These are phyloP conservation scores for Cyclotella cryptica DNA, from an alignment of 108 stramenopile genomes.

Conservation along the genomic window DNA sequence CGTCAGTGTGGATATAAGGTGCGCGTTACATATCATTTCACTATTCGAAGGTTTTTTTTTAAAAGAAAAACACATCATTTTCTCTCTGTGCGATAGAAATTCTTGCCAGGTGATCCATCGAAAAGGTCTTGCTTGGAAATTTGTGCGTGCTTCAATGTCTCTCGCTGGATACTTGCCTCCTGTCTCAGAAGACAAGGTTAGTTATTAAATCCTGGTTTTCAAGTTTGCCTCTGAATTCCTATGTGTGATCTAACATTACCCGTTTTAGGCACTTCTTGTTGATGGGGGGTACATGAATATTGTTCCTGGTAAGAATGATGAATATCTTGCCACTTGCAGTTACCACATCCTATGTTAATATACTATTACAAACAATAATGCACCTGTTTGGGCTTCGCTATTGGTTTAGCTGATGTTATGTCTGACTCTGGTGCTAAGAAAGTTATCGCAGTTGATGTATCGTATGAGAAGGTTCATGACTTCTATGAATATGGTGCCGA, in stretches of 20 bases:
- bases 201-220: too few species aligned
- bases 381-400: background rate
- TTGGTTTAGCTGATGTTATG: constrained; percentile 60
- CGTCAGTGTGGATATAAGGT: constrained; percentile 58
- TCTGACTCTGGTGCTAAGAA: constrained; percentile 52
- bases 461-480: constrained; percentile 30
- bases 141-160: constrained; percentile 68
- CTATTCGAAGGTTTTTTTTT: background rate
- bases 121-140: constrained; percentile 42
- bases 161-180: constrained; percentile 72
- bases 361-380: background rate
- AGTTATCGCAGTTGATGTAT: constrained; percentile 68
- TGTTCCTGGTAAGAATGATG: constrained; percentile 32
- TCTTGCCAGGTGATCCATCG: constrained; percentile 18
- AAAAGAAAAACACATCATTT: background rate
- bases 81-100: background rate
- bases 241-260: too few species aligned
- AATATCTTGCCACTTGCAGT: background rate
- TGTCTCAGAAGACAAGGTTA: constrained; percentile 55
- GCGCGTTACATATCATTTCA: background rate
- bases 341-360: background rate
- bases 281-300: constrained; percentile 77
- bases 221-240: too few species aligned
- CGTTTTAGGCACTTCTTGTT: constrained; percentile 36
- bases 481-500: constrained; percentile 63